phyloP scores from a whole-genome alignment of 495 filamentous ascomycete genomes.

The Neurospora sp. region DNA sequence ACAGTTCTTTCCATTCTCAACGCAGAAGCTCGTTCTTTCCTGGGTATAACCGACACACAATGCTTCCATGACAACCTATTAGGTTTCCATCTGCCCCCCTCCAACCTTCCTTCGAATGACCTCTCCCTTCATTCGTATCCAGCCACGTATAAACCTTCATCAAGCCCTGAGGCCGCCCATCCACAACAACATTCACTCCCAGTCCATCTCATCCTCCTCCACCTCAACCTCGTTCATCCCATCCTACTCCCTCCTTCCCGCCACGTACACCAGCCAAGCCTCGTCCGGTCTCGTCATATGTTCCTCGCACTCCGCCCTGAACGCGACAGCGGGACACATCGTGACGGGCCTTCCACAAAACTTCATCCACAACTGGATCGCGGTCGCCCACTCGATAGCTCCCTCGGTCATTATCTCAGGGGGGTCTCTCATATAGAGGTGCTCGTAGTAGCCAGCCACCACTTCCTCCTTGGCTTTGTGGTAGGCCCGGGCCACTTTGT shows the following conservation, averaged over 20 bases:
- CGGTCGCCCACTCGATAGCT: background rate
- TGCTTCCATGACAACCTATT: background rate
- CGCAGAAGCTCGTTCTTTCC: background rate
- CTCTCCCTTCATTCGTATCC: background rate
- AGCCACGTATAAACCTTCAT: background rate
- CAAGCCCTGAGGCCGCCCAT: background rate
- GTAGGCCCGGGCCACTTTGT: background rate
- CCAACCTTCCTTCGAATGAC: background rate
- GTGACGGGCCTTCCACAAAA: background rate
- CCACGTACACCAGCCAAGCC: background rate
- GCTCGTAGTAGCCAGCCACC: background rate
- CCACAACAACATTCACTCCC: background rate
- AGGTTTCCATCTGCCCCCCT: background rate
- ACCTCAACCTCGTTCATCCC: background rate
- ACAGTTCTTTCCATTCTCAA: background rate
- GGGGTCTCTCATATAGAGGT: background rate
- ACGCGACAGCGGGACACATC: background rate
- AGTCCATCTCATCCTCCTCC: background rate
- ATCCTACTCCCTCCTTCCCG: background rate
- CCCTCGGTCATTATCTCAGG: background rate
- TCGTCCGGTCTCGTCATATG: background rate
- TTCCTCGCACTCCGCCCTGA: background rate
- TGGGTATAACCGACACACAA: background rate
- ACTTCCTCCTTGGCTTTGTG: background rate
- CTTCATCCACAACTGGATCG: background rate